Conservation (phyloP, 495 filamentous ascomycete species). For the Tetracladium setigerum region DNA sequence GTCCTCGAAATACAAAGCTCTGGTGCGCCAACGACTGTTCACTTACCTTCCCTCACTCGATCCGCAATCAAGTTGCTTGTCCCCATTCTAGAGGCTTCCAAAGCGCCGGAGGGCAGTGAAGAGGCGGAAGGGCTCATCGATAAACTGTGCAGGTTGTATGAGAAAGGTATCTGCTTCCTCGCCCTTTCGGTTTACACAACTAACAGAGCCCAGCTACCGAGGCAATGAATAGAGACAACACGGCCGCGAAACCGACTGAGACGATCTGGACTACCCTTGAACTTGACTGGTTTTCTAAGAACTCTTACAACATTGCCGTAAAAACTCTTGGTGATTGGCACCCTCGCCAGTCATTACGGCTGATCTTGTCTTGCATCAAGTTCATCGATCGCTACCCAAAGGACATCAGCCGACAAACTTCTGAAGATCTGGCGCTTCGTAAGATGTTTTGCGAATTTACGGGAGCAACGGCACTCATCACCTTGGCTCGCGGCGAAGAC, state of each 20-base stretch:
- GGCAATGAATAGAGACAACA: constrained; percentile 35
- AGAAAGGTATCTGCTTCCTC: constrained; percentile 39
- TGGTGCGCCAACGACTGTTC: constrained; percentile 39
- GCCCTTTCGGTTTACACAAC: not conserved
- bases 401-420: constrained; percentile 31
- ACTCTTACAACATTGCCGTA: constrained; percentile 66
- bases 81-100: constrained; percentile 38
- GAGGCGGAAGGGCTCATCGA: constrained; percentile 25
- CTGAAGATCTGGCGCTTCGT: constrained; percentile 47
- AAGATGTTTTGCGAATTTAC: constrained; percentile 65
- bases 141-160: constrained; percentile 55
- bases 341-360: constrained; percentile 40
- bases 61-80: constrained; percentile 54
- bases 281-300: constrained; percentile 75
- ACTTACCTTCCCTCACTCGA: constrained; percentile 62
- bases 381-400: constrained; percentile 55
- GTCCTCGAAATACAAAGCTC: constrained; percentile 49
- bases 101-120: constrained; percentile 5
- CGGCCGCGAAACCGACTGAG: constrained; percentile 19
- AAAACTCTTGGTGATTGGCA: constrained; percentile 49
- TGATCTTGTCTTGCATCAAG: constrained; percentile 52
- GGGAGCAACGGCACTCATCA: constrained; percentile 46
- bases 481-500: constrained; percentile 58
- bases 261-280: constrained; percentile 50
- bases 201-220: constrained; percentile 29